phyloP scores from a whole-genome alignment of 768 basidiomycete species.

The Filobasidium wieringae region DNA sequence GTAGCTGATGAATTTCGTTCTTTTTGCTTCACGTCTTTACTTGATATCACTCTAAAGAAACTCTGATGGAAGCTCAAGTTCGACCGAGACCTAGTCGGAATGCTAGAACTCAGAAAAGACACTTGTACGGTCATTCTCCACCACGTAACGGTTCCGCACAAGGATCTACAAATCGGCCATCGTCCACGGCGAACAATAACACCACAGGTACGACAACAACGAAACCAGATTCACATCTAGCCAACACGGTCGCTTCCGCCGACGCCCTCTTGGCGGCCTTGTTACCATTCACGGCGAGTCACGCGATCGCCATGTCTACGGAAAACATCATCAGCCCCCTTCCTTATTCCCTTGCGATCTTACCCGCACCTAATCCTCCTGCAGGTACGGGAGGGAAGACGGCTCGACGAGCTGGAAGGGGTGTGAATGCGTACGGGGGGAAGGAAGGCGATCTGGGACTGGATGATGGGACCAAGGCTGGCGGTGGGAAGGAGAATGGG shows the following conservation, averaged over 20 bases:
- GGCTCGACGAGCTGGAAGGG: conserved; percentile 6
- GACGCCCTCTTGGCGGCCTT: conserved; percentile 19
- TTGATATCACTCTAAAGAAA: conserved; percentile 13
- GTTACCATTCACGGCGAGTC: background rate
- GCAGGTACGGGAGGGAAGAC: conserved; percentile 5
- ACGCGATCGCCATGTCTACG: conserved; percentile 15
- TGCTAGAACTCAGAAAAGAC: conserved; percentile 12
- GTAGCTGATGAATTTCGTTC: background rate
- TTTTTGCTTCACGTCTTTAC: background rate
- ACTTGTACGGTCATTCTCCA: conserved; percentile 1
- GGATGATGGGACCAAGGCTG: background rate
- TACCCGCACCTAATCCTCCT: conserved; percentile 18
- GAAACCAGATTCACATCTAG: no score
- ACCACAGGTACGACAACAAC: background rate
- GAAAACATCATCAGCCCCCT: conserved; percentile 34
- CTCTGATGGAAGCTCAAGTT: conserved; percentile 29
- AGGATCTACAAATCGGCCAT: background rate
- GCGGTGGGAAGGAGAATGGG: background rate
- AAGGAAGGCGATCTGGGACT: background rate
- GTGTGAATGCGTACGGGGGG: background rate
- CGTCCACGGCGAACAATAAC: background rate
- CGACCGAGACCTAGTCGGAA: conserved; percentile 20
- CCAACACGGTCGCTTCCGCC: conserved; percentile 9
- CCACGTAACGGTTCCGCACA: background rate
- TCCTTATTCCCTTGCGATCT: conserved; percentile 24